Percentiles rank a stretch among this genome's conserved stretches.
Conservation (phyloP, 352 stramenopile species). For the Thalassiosira livingstoniorum region DNA sequence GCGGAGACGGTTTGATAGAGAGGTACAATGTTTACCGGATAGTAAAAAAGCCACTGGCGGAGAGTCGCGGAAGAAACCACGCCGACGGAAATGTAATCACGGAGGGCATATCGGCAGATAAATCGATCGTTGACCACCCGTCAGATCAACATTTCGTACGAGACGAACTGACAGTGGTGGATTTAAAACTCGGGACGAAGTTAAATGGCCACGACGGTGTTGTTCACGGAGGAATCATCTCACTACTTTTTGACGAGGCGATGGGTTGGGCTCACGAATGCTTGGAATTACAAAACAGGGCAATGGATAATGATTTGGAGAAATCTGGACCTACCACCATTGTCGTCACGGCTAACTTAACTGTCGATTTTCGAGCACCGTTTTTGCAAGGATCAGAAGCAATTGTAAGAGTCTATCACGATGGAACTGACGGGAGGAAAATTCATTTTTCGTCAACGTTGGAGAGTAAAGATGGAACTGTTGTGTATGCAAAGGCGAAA, state of each 20-base stretch:
- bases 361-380: slow-evolving; percentile 66
- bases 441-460: slow-evolving; percentile 69
- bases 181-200: slow-evolving; percentile 63
- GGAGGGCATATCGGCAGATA: no score
- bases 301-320: slow-evolving; percentile 19
- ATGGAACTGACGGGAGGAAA: slow-evolving; percentile 65
- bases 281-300: slow-evolving; percentile 28
- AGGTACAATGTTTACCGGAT: slow-evolving; percentile 64
- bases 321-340: neutral
- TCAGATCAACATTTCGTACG: no score
- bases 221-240: slow-evolving; percentile 78
- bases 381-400: slow-evolving; percentile 50
- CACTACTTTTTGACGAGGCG: slow-evolving; percentile 75
- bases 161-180: slow-evolving; percentile 54
- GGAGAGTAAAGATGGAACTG: slow-evolving; percentile 56
- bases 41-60: no score
- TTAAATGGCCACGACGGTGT: slow-evolving; percentile 73
- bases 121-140: no score
- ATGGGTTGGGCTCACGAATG: slow-evolving; percentile 71
- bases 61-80: no score
- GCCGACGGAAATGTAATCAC: no score
- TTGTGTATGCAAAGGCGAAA: slow-evolving; percentile 73
- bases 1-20: slow-evolving; percentile 64
- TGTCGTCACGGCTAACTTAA: slow-evolving; percentile 73
- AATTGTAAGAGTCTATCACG: slow-evolving; percentile 59